phyloP scores from a whole-genome alignment of 345 rosid species.

The Linum tenue region DNA sequence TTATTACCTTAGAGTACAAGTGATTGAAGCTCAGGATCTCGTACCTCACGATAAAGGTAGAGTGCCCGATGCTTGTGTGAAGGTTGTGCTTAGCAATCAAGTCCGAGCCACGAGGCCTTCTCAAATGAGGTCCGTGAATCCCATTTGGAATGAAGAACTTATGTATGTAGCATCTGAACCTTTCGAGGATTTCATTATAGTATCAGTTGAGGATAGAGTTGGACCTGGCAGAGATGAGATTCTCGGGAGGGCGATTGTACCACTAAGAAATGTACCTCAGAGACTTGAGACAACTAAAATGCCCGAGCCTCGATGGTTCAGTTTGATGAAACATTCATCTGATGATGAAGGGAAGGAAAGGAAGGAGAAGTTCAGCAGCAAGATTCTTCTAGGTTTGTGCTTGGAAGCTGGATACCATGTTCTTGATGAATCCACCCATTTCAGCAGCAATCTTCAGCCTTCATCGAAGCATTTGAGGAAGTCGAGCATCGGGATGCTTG shows the following conservation, averaged over 20 bases:
- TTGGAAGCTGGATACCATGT: slow-evolving; percentile 28
- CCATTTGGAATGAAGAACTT: slow-evolving; percentile 22
- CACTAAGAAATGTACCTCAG: slow-evolving; percentile 5
- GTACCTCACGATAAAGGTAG: slow-evolving; percentile 19
- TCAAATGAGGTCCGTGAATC: slow-evolving; percentile 14
- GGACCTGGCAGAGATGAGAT: slow-evolving; percentile 26
- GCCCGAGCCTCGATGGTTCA: slow-evolving; percentile 23
- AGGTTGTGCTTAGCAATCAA: slow-evolving; percentile 17
- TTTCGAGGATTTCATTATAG: slow-evolving; percentile 19
- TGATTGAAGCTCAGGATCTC: slow-evolving; percentile 25
- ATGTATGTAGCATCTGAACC: slow-evolving; percentile 29
- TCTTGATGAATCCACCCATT: slow-evolving; percentile 27
- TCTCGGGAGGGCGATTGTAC: slow-evolving; percentile 13
- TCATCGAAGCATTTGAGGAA: slow-evolving; percentile 26
- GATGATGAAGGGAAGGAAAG: slow-evolving; percentile 19
- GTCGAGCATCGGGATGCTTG: slow-evolving; percentile 23
- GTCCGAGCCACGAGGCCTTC: slow-evolving; percentile 6
- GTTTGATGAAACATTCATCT: slow-evolving; percentile 11
- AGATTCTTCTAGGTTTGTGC: slow-evolving; percentile 18
- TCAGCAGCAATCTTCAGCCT: slow-evolving; percentile 29
- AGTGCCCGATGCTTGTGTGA: slow-evolving; percentile 10
- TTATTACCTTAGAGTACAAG: slow-evolving; percentile 20
- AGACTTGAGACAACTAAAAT: slow-evolving; percentile 17
- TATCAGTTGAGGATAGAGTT: slow-evolving; percentile 19
- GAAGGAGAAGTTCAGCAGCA: slow-evolving; percentile 25